phyloP scores from a whole-genome alignment of 148 eudicot genomes.

The Rhododendron kiyosumense region DNA sequence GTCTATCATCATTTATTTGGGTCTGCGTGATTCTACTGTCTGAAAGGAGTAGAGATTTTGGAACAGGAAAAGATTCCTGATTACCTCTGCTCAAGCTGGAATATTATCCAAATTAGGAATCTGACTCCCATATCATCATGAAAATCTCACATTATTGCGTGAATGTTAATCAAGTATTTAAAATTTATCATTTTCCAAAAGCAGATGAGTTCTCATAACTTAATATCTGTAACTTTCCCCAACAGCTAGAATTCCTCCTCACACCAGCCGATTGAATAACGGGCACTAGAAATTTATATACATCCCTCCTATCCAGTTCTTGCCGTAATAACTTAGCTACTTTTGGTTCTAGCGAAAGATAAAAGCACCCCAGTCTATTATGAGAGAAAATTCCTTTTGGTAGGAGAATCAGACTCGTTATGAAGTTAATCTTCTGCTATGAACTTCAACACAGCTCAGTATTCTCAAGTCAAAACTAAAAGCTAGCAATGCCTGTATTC shows the following conservation, averaged over 20 bases:
- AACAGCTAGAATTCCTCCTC: not conserved
- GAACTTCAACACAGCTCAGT: not conserved
- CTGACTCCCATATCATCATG: not conserved
- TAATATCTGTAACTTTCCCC: not conserved
- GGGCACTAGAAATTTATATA: too few species aligned
- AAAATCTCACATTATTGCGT: not conserved
- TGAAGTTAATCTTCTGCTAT: not conserved
- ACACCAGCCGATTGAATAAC: not conserved
- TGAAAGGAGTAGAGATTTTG: not conserved
- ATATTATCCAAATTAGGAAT: not conserved
- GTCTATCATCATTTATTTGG: not conserved
- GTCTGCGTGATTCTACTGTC: not conserved
- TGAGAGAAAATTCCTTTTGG: not conserved
- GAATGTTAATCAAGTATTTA: too few species aligned
- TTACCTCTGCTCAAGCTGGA: not conserved
- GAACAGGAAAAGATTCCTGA: not conserved
- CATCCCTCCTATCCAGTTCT: not conserved
- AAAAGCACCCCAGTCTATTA: not conserved
- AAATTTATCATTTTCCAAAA: not conserved
- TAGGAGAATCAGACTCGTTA: not conserved
- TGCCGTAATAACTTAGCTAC: not conserved
- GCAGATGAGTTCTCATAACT: not conserved
- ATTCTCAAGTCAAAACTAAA: not conserved
- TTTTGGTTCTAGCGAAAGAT: not conserved
- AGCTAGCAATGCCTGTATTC: not conserved